phyloP scores from a whole-genome alignment of 306 rosid species.

The Sicyos edulis region DNA sequence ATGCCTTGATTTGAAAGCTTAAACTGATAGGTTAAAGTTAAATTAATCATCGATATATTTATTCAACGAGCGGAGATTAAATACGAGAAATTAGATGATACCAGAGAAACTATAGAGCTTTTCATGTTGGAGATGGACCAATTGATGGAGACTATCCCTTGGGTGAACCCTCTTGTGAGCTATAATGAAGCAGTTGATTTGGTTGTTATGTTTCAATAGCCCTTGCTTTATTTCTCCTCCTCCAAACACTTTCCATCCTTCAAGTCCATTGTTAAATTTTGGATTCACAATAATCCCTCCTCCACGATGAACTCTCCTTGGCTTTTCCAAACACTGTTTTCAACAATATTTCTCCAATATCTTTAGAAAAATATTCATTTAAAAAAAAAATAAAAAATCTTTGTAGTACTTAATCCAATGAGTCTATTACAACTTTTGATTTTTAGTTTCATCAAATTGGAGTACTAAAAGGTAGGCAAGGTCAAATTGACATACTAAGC shows the following conservation, averaged over 20 bases:
- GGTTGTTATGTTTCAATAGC: constrained; percentile 43
- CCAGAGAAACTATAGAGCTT: constrained; percentile 57
- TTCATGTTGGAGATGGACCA: constrained; percentile 48
- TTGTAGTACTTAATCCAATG: background rate
- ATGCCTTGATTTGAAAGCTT: background rate
- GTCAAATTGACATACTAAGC: too few species aligned
- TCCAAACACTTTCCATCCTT: constrained; percentile 60
- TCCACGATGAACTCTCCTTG: constrained; percentile 46
- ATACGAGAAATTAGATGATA: constrained; percentile 11
- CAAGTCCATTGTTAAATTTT: constrained; percentile 41
- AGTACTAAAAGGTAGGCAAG: too few species aligned
- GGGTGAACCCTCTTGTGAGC: constrained; percentile 38
- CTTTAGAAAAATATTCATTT: background rate
- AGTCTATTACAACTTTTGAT: background rate
- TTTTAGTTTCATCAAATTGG: background rate
- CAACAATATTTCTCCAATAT: background rate
- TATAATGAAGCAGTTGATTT: constrained; percentile 38
- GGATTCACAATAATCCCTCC: constrained; percentile 80
- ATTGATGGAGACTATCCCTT: constrained; percentile 50
- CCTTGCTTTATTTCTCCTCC: constrained; percentile 46
- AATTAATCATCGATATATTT: background rate
- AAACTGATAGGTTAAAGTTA: background rate
- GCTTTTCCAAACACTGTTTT: constrained; percentile 55
- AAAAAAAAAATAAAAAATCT: too few species aligned
- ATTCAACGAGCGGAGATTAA: too few species aligned